Base-by-base conservation (phyloP, 768 basidiomycete species). In the Leccinum aurantiacum region DNA sequence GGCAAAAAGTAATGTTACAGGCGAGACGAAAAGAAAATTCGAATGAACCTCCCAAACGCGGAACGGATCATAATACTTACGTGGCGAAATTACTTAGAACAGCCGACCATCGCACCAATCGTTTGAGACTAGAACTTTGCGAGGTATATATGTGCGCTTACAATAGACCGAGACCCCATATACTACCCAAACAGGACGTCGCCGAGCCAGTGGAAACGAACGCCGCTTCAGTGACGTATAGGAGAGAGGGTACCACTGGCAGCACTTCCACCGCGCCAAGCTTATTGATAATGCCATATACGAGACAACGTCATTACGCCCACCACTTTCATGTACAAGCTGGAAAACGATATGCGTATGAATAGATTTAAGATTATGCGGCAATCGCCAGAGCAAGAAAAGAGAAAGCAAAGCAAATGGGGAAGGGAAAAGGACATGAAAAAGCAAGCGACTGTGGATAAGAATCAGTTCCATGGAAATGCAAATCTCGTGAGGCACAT, bases 381-480 rank as follows among this genome's bases (percentile, higher is more conserved):
- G 38, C 38, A 41, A 41, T 41, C 38, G 38, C 38, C 17, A 41
- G 38, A 41, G 17, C 38, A 41, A 57, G 51, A 35, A 5, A 6
- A 33, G 25, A 24, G 22, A 47, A 27, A 25, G 7, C 2, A 15
- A 25, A 49, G 24, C 48, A 15, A 25, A 25, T 14, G 24, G 13
- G 14, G 14, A 22, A 48, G 6, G n/a, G 3, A 49, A 22, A 15
- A 49, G 48, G 22, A 19, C 2, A 5, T 17, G 25, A 17, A 49
- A 25, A 49, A 10, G 25, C 48, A 49, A 27, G 48, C 14, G n/a
- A 55, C 53, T 9, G 55, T 56, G 31, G 38, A 58, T 56, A 44
- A 6, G 33, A 55, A 25, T 8, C 38, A 3, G 15, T 56, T 58
- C 54, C 57, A 56, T 58, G 37, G 29, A 25, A 54, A 41, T 54